phyloP scores from a whole-genome alignment of 75 land plant species.

The Selaginella moellendorffii region DNA sequence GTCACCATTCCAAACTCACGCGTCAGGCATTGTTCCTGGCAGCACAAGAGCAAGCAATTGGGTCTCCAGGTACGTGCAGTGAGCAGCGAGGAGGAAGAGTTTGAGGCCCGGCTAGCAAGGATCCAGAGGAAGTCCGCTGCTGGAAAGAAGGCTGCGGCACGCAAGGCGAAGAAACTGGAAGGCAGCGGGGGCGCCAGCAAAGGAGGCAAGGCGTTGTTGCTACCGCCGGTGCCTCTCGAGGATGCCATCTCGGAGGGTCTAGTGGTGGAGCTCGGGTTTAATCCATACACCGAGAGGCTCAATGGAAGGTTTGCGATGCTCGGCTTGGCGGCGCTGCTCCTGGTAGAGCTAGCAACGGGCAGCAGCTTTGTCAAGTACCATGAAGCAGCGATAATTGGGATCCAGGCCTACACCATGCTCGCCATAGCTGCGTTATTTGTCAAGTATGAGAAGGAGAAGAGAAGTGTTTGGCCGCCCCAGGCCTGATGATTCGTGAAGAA shows the following conservation, averaged over 20 bases:
- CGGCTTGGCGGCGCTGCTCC: slow-evolving; percentile 56
- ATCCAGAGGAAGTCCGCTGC: slow-evolving; percentile 36
- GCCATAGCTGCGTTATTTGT: slow-evolving; percentile 46
- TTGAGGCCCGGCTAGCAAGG: slow-evolving; percentile 48
- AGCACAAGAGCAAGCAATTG: neutral
- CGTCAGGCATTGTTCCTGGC: too few relatives aligned
- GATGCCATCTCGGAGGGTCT: slow-evolving; percentile 50
- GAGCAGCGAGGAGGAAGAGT: slow-evolving; percentile 19
- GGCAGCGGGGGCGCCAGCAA: slow-evolving; percentile 9
- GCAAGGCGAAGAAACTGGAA: slow-evolving; percentile 31
- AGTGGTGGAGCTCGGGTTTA: slow-evolving; percentile 66
- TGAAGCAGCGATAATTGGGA: slow-evolving; percentile 33
- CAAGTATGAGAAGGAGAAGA: slow-evolving; percentile 72
- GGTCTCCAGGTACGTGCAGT: neutral
- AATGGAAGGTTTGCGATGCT: slow-evolving; percentile 61
- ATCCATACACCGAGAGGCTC: slow-evolving; percentile 54
- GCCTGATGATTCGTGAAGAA: too few relatives aligned
- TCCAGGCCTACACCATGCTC: slow-evolving; percentile 57
- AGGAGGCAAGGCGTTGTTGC: slow-evolving; percentile 26
- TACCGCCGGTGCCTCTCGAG: slow-evolving; percentile 60
- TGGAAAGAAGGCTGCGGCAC: slow-evolving; percentile 74
- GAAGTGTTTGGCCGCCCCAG: slow-evolving; percentile 91
- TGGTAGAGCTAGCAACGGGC: slow-evolving; percentile 69
- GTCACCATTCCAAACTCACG: too few relatives aligned
- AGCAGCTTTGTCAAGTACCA: slow-evolving; percentile 50